Percentiles rank a stretch among this genome's conserved stretches.
Conservation (phyloP, 257 asterid species). For the Solanum sparsipilum region DNA sequence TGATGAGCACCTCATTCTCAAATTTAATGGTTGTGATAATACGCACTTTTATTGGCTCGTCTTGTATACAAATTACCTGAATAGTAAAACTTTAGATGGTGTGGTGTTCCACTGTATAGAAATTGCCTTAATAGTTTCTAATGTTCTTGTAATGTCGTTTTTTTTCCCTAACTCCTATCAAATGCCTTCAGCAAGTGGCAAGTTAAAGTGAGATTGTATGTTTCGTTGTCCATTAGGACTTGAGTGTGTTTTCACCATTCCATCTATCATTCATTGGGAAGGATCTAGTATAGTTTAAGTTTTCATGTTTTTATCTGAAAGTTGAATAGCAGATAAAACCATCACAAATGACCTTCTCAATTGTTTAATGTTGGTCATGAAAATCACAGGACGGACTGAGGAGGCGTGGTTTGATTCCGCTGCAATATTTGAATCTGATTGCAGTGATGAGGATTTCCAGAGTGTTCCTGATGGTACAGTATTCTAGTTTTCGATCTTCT, state of each 20-base stretch:
- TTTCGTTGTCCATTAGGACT: background rate
- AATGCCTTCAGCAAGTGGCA: background rate
- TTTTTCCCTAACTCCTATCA: background rate
- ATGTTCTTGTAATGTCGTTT: background rate
- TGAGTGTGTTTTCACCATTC: background rate
- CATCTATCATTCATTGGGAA: background rate
- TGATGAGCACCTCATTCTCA: background rate
- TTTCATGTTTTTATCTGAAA: background rate
- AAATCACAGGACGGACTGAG: constrained; percentile 47
- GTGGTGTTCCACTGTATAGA: background rate
- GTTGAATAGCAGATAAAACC: background rate
- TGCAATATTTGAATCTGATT: constrained; percentile 66
- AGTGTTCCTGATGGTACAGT: constrained; percentile 76
- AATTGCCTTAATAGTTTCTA: background rate
- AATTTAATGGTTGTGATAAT: background rate
- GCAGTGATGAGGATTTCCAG: constrained; percentile 83
- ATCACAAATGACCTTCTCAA: background rate
- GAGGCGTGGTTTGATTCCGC: constrained; percentile 91
- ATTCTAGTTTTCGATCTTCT: background rate
- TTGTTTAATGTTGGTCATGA: background rate
- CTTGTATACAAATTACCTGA: background rate
- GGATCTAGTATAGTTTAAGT: background rate
- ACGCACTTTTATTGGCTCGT: background rate
- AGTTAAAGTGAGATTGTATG: background rate
- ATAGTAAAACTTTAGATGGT: background rate